Evolutionary conservation across 148 eudicot genomes (phyloP), one percentile per base, ranked within the genome.

Genomic region (Tetragonia tetragonoides): DNA sequence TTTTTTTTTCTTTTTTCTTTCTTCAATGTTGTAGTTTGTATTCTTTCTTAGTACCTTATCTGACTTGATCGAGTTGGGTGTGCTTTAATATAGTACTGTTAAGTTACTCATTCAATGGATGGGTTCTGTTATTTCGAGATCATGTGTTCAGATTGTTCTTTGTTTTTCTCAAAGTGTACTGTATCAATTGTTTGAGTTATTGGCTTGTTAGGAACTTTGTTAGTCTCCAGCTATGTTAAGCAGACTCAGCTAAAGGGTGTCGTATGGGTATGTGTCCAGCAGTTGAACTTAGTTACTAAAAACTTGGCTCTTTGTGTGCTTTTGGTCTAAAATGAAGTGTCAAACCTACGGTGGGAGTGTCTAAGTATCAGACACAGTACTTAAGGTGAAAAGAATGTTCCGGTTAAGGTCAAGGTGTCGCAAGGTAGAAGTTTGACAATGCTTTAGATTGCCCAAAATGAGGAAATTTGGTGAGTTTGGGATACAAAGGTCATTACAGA

Each of bases 21-120:
- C 59, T 81, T 3, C 59, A 42, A 10, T 40, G 72, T 17, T 68
- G 66, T 60, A 69, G 59, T 56, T 42, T 74, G 70, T 47, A n/a
- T 56, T 40, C 17, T 38, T 68, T 4, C 42, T 47, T 41, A 59
- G 37, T 62, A 18, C 46, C 65, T 39, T 76, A 61, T 37, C 73
- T 76, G 47, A 75, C 47, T 61, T 17, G 51, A 72, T 40, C 2
- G 37, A 59, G 23, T 28, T 41, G 21, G 5, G 12, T 57, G 16
- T 17, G 5, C 61, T 3, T 16, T 16, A 21, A 57, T 15, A 53
- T 4, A 10, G 2, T 6, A 2, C 11, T 2, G 5, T 53, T 53
- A 16, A 2, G 12, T 9, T 17, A 57, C 18, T 38, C 49, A 16
- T 62, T 10, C 37, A 6, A 56, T 75, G 28, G 3, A 23, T 66